Evolutionary conservation across 176 grass and related monocot genomes (phyloP).

Genomic region (Raddia guianensis): DNA sequence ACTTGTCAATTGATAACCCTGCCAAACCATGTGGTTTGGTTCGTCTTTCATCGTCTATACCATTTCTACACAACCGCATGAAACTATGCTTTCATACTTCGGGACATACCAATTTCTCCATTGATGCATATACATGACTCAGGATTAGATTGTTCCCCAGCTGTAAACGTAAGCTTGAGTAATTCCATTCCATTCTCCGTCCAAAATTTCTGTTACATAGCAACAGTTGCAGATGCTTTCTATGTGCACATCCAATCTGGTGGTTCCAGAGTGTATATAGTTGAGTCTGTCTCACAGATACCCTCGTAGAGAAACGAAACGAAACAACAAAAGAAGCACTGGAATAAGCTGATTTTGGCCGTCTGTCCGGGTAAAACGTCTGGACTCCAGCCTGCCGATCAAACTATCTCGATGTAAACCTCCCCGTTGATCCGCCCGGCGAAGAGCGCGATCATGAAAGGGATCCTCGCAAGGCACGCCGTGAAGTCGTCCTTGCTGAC

Average conservation of each 20-base stretch:
- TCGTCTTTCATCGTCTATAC: no score
- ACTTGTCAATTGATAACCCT: conserved; percentile 17
- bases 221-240: conserved; percentile 41
- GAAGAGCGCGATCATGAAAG: conserved; percentile 78
- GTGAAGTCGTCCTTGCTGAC: conserved; percentile 77
- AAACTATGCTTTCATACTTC: not conserved
- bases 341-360: no score
- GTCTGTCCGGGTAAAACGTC: not conserved
- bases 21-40: not conserved
- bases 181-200: not conserved
- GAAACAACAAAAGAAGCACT: conserved; percentile 32
- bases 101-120: not conserved
- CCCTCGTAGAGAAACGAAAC: not conserved
- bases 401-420: conserved; percentile 65
- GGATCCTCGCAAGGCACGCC: conserved; percentile 60
- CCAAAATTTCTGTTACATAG: not conserved
- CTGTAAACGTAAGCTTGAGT: not conserved
- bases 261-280: not conserved
- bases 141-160: not conserved
- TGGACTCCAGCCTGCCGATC: conserved; percentile 13
- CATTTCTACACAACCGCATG: no score
- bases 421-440: conserved; percentile 53
- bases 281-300: not conserved
- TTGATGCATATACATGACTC: not conserved
- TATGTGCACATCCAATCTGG: conserved; percentile 37